Base-by-base conservation (phyloP, 805 yeast species). In the Candida oleophila region DNA sequence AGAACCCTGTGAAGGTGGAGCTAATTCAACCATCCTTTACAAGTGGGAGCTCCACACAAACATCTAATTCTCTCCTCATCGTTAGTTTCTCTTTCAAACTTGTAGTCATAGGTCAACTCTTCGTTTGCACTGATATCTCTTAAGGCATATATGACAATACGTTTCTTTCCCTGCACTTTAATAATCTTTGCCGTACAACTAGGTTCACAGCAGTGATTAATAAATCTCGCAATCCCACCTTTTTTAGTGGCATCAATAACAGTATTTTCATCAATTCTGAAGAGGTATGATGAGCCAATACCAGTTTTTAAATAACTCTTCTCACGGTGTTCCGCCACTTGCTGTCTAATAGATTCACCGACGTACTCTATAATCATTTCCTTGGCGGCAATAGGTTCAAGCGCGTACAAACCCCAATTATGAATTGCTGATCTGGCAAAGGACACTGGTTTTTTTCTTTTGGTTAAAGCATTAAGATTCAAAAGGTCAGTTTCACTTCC, bases 321-420 rank as follows among this genome's bases (percentile, higher is more conserved):
- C 59, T 94, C 99, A 43, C 99, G 76, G 56, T 88, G 80, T 57
- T 94, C 99, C 1, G 97, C 96, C 36, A 91, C 92, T 47, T 89
- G 96, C 59, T 89, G 97, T 46, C 98, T 75, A 22, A 94, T 83
- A 46, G 95, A 78, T 55, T 94, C 98, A 22, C 99, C 99, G 3
- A 94, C 97, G 57, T 94, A 94, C 65, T 94, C 99, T 49, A 94
- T 92, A 59, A 94, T 90, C 97, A 94, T 92, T 65, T 94, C 99
- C 54, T 83, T 87, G 0, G 94, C 95, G n/a, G 89, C 87, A 60
- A 94, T 94, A 1, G 96, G 96, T 59, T 94, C 98, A 57, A 88
- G 70, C 0, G 99, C 99, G 66, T 90, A 94, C 35, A 94, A 69
- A 0, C 99, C 99, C 99, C 99, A 94, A 60, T 92, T 89, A 64